A percentile compares a stretch with the other conserved stretches of the same genome.
These are phyloP conservation scores for Claviceps sp. DNA, from an alignment of 2,329 filamentous ascomycete genomes.

Conservation along the genomic window DNA sequence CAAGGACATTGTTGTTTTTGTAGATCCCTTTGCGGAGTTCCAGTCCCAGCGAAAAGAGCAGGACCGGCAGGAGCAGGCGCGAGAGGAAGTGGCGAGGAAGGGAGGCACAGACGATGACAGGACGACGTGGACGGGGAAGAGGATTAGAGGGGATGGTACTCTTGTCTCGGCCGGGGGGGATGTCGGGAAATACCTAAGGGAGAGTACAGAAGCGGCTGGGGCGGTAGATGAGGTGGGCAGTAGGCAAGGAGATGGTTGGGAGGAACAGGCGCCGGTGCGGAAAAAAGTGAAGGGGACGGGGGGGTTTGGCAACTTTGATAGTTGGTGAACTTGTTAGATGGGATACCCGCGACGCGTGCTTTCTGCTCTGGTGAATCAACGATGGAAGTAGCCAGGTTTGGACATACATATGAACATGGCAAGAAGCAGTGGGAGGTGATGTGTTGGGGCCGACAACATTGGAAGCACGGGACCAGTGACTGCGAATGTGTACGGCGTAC, in stretches of 20 bases:
- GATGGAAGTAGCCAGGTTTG: too few species aligned
- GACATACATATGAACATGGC: too few species aligned
- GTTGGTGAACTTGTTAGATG: constrained; percentile 46
- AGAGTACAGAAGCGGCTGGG: constrained; percentile 34
- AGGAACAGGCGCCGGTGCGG: constrained; percentile 46
- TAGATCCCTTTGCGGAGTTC: constrained; percentile 94
- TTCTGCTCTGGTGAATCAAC: too few species aligned
- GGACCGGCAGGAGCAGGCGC: constrained; percentile 42
- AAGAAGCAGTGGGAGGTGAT: too few species aligned
- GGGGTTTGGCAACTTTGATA: constrained; percentile 91
- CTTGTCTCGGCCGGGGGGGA: constrained; percentile 30
- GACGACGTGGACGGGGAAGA: constrained; percentile 92
- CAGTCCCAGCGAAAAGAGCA: constrained; percentile 56
- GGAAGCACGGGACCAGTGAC: too few species aligned
- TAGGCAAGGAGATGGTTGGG: constrained; percentile 31
- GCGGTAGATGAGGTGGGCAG: constrained; percentile 34
- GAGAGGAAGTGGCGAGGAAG: constrained; percentile 46
- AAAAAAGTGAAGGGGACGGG: constrained; percentile 61
- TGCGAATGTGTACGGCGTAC: too few species aligned
- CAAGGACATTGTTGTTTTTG: constrained; percentile 69
- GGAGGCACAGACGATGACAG: constrained; percentile 77
- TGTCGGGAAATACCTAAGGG: constrained; percentile 65
- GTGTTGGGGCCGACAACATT: too few species aligned
- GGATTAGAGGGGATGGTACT: constrained; percentile 56
- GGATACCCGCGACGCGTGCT: neutral